Base-by-base conservation (phyloP, 768 basidiomycete species). In the Gymnopilus dilepis region DNA sequence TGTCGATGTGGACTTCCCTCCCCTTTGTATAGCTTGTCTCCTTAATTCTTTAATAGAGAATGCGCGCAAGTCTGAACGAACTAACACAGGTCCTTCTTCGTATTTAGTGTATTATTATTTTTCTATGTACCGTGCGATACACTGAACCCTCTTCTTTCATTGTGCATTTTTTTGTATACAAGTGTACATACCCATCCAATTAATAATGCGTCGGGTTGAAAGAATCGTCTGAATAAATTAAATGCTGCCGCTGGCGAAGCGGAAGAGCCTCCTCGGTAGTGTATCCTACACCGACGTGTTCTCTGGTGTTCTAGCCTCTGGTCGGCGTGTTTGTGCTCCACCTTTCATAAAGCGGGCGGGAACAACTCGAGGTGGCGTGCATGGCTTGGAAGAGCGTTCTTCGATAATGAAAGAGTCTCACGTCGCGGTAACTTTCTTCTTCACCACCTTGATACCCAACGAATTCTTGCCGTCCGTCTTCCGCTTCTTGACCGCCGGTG, bases 361-460 rank as follows among this genome's bases (percentile, higher is more conserved):
- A n/a, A 3, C 28, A 30, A 28, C 26, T 8, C 17, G 2, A 28
- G n/a, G 28, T 31, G 26, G 5, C 26, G n/a, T 9, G 24, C 15
- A 13, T 47, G 22, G 43, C 43, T 26, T n/a, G 11, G 22, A 13
- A 12, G 24, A 33, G 50, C 21, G 7, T 52, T 34, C 34, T 38
- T 38, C 33, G 34, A 13, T 22, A 24, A 53, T 21, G 38, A 26
- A 47, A 22, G 21, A 31, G 31, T 21, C 7, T 66, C 34, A 61
- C 47, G 56, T 37, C 34, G 53, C 47, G 19, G 37, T 52, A n/a
- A 63, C 58, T 33, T 60, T 67, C 64, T 82, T 82, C 80, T 87
- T 90, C 68, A 86, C 81, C 45, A 91, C 72, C 77, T 91, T 91
- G 72, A 94, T 93, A 0, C 92, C 92, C 42, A 94, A 69, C 22